A percentile compares a stretch with the other conserved stretches of the same genome.
phyloP scores from a whole-genome alignment of 306 rosid genomes.

The Begonia peltatifolia region DNA sequence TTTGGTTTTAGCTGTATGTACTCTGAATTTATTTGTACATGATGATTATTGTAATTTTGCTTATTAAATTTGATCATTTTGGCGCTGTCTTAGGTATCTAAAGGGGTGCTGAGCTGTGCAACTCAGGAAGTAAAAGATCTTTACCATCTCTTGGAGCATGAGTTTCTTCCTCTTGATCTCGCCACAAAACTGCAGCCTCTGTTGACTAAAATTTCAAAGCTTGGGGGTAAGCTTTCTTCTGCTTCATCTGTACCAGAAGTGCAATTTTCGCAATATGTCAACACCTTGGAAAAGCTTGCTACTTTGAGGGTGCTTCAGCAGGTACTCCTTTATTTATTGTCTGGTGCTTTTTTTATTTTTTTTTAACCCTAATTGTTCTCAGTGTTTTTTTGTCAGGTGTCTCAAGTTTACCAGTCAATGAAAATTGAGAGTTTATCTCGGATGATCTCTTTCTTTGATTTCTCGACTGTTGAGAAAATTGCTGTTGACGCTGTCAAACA shows the following conservation, averaged over 20 bases:
- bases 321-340: constrained; percentile 26
- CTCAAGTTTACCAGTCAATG: constrained; percentile 73
- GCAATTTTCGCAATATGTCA: constrained; percentile 67
- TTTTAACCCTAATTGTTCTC: neutral
- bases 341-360: neutral
- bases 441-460: constrained; percentile 78
- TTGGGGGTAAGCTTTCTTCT: constrained; percentile 77
- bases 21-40: too few relatives aligned
- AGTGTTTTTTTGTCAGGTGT: constrained; percentile 36
- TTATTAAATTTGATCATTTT: neutral
- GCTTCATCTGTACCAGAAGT: constrained; percentile 93
- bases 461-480: constrained; percentile 67
- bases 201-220: constrained; percentile 50
- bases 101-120: constrained; percentile 89
- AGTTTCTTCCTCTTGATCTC: constrained; percentile 72
- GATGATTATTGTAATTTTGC: too few relatives aligned
- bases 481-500: constrained; percentile 93
- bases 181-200: constrained; percentile 63
- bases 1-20: too few relatives aligned
- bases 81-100: constrained; percentile 33
- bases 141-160: constrained; percentile 77
- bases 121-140: constrained; percentile 94
- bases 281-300: constrained; percentile 66
- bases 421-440: constrained; percentile 60
- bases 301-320: constrained; percentile 93